Evolutionary conservation across 257 asterid genomes (phyloP).

Genomic region (Solanum lycopersicoides): DNA sequence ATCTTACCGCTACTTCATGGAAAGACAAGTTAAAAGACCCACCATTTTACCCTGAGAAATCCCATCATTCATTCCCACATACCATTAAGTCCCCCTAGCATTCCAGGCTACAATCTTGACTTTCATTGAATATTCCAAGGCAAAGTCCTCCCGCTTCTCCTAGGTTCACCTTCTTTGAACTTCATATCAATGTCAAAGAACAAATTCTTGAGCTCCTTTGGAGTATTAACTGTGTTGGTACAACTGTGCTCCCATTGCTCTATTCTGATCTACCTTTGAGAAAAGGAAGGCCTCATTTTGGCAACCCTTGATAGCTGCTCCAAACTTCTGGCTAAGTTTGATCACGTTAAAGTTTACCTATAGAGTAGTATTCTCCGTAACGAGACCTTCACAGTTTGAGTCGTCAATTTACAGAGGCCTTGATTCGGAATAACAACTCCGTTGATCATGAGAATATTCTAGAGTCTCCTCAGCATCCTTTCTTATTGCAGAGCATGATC

Average conservation of each 20-base stretch:
- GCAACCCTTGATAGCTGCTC: background rate
- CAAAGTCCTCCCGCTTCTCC: background rate
- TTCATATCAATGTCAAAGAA: background rate
- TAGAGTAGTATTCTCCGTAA: background rate
- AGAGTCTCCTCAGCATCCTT: background rate
- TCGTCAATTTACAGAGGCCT: background rate
- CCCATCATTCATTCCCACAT: background rate
- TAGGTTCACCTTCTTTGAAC: background rate
- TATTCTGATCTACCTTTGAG: background rate
- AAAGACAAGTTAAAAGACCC: background rate
- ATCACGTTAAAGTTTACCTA: background rate
- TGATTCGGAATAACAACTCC: background rate
- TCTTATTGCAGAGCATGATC: background rate
- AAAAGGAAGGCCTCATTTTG: background rate
- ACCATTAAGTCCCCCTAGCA: background rate
- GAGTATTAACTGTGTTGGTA: background rate
- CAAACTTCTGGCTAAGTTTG: background rate
- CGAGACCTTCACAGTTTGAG: background rate
- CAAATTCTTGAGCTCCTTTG: background rate
- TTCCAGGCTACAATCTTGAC: background rate
- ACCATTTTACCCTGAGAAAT: background rate
- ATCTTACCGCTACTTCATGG: too few species aligned
- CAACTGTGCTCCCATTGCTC: background rate
- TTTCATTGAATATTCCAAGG: background rate
- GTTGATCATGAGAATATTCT: background rate